Evolutionary conservation across 2,329 filamentous ascomycete species (phyloP).

Genomic region (Neopestalotiopsis clavispora): DNA sequence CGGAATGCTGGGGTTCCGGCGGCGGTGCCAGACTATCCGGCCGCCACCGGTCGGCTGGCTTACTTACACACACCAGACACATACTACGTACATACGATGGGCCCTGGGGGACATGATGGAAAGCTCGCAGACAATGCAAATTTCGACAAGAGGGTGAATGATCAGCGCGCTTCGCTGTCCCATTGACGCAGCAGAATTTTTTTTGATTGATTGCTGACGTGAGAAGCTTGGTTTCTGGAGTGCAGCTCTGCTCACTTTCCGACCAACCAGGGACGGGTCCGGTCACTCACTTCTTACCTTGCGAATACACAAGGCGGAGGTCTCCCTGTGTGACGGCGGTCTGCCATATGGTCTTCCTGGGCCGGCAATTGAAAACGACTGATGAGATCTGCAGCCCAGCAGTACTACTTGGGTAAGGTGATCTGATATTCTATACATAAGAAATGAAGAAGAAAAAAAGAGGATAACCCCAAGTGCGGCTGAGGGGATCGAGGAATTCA

Average conservation of each 20-base stretch:
- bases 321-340: too few species aligned
- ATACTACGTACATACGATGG: too few species aligned
- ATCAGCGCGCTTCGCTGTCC: slow-evolving; percentile 2
- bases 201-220: slow-evolving; percentile 8
- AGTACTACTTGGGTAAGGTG: too few species aligned
- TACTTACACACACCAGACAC: not conserved
- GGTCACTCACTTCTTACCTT: not conserved
- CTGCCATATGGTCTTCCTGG: too few species aligned
- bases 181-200: not conserved
- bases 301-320: not conserved
- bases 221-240: slow-evolving; percentile 9
- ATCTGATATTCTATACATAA: not conserved
- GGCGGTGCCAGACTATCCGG: not conserved
- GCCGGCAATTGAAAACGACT: too few species aligned
- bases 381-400: too few species aligned
- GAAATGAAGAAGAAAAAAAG: not conserved
- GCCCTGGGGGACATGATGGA: too few species aligned
- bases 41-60: not conserved
- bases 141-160: not conserved
- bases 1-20: not conserved
- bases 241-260: not conserved
- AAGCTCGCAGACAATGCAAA: not conserved
- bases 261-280: not conserved
- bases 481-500: slow-evolving; percentile 3
- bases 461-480: not conserved